These are phyloP conservation scores for Aspergillus funiculosus DNA, from an alignment of 495 filamentous ascomycete species.

Conservation along the genomic window DNA sequence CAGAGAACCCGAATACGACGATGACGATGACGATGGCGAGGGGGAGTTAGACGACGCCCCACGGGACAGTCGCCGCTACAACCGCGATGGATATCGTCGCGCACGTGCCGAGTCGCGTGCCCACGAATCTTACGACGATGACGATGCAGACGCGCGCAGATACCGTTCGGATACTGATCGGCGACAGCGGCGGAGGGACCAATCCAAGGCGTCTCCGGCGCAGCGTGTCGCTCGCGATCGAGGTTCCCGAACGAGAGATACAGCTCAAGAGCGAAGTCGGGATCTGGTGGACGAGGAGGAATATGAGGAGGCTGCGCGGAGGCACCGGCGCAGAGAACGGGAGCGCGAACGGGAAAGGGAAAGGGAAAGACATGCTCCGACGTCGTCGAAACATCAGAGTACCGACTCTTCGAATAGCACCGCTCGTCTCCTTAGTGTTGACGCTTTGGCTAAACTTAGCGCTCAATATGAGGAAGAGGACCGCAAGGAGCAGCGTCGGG, in stretches of 20 bases:
- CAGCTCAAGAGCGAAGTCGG: slow-evolving; percentile 11
- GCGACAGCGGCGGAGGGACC: slow-evolving; percentile 5
- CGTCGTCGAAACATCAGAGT: slow-evolving; percentile 34
- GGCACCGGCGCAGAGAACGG: slow-evolving; percentile 17
- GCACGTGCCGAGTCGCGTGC: slow-evolving; percentile 10
- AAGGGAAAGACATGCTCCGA: slow-evolving; percentile 5
- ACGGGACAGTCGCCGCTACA: slow-evolving; percentile 16
- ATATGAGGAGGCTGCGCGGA: slow-evolving; percentile 1
- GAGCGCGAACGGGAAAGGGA: slow-evolving; percentile 17
- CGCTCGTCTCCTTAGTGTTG: slow-evolving; percentile 39
- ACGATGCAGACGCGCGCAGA: slow-evolving; percentile 11
- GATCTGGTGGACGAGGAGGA: slow-evolving; percentile 9
- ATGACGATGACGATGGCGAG: slow-evolving; percentile 32
- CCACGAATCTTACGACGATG: slow-evolving; percentile 18
- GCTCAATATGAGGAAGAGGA: slow-evolving; percentile 46
- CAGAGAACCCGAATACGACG: slow-evolving; percentile 16
- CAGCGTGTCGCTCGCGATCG: slow-evolving; percentile 4
- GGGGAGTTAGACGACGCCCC: slow-evolving; percentile 18
- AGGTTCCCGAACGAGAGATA: slow-evolving; percentile 8
- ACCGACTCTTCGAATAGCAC: slow-evolving; percentile 37
- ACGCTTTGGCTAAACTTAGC: slow-evolving; percentile 57
- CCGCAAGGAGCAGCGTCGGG: slow-evolving; percentile 17
- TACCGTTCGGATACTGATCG: slow-evolving; percentile 12
- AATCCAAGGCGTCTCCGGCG: slow-evolving; percentile 5
- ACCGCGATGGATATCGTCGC: slow-evolving; percentile 9